A percentile compares a stretch with the other conserved stretches of the same genome.
These are phyloP conservation scores for Colletotrichum lini DNA, from an alignment of 2,329 filamentous ascomycete genomes.

Conservation along the genomic window DNA sequence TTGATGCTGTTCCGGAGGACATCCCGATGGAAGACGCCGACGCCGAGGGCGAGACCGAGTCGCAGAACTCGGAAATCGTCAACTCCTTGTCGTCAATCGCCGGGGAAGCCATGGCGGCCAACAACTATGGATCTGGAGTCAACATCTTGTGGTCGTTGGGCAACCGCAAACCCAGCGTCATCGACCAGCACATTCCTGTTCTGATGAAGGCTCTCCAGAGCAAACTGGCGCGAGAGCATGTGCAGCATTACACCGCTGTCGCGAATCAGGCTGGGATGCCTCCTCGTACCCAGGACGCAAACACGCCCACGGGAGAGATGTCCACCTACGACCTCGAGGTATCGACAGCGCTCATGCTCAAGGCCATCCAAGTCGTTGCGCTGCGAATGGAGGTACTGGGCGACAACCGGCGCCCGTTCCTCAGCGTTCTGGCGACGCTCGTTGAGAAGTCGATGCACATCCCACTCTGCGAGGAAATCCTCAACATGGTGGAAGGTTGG, in stretches of 20 bases:
- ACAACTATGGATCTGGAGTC: conserved; percentile 88
- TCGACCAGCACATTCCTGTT: conserved; percentile 88
- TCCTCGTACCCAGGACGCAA: conserved; percentile 66
- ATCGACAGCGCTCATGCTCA: conserved; percentile 93
- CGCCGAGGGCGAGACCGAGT: conserved; percentile 86
- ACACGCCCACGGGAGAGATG: conserved; percentile 69
- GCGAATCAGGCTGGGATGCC: conserved; percentile 60
- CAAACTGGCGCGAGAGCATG: conserved; percentile 94
- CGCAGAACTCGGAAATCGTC: conserved; percentile 88
- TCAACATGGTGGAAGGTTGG: conserved; percentile 95
- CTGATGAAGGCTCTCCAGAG: conserved; percentile 95
- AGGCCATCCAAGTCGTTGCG: conserved; percentile 93
- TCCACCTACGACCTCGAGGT: conserved; percentile 86
- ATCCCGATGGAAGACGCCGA: conserved; percentile 81
- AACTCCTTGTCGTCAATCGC: conserved; percentile 87
- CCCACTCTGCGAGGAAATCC: conserved; percentile 89
- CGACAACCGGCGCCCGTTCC: conserved; percentile 91
- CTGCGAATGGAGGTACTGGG: conserved; percentile 93
- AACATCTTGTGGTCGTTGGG: conserved; percentile 95
- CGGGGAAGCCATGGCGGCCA: conserved; percentile 86
- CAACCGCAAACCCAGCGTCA: conserved; percentile 85
- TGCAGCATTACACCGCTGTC: conserved; percentile 78
- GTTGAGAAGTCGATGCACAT: conserved; percentile 95
- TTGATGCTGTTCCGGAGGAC: conserved; percentile 90
- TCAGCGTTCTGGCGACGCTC: conserved; percentile 93